Evolutionary conservation across 2,329 filamentous ascomycete genomes (phyloP).

Genomic region (Ceratocystis cubensis): DNA sequence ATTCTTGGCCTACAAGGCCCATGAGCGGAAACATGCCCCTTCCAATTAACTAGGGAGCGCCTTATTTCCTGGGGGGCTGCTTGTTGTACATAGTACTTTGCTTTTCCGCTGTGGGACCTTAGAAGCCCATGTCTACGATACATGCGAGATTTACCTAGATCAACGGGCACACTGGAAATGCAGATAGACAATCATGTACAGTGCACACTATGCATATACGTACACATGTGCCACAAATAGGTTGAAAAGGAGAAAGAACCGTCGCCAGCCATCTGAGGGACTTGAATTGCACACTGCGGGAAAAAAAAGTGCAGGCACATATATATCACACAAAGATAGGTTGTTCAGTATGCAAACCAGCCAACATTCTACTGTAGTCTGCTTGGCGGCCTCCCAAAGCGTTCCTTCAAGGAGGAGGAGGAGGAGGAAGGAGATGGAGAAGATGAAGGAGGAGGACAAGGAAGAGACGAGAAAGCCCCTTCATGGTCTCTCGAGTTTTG

Average conservation of each 20-base stretch:
- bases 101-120: not conserved
- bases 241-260: not conserved
- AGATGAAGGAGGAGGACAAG: not conserved
- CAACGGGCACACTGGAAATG: not conserved
- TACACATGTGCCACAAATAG: not conserved
- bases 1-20: not conserved
- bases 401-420: not conserved
- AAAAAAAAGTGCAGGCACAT: not conserved
- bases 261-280: not conserved
- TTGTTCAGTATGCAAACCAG: not conserved
- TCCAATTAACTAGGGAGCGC: not conserved
- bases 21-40: not conserved
- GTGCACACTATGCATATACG: not conserved
- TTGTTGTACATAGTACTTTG: not conserved
- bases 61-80: not conserved
- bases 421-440: not conserved
- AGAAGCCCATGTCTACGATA: not conserved
- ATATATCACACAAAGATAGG: not conserved
- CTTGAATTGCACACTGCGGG: not conserved
- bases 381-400: not conserved
- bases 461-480: not conserved
- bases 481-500: not conserved
- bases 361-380: not conserved
- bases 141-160: conserved; percentile 2
- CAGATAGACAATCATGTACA: not conserved